A percentile compares a stretch with the other conserved stretches of the same genome.
phyloP scores from a whole-genome alignment of 192 early-diverging fungal species.

The Linnemannia exigua region DNA sequence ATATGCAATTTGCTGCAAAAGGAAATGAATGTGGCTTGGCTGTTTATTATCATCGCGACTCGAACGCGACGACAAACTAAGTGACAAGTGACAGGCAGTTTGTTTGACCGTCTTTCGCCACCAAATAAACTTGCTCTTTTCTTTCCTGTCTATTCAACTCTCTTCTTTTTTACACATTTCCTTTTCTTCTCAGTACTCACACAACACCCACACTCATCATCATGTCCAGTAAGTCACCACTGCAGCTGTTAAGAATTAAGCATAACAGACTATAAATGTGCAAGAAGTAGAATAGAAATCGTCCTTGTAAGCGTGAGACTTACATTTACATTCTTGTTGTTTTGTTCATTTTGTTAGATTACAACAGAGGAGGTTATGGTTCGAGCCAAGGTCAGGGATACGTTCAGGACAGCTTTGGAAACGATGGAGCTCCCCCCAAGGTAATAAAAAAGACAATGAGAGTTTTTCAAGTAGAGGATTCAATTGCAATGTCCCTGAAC shows the following conservation, averaged over 20 bases:
- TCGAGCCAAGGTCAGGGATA: conserved; percentile 33
- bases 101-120: conserved; percentile 6
- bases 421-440: conserved; percentile 23
- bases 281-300: not conserved
- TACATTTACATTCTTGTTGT: not conserved
- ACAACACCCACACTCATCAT: not conserved
- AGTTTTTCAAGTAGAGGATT: no score
- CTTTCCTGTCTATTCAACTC: not conserved
- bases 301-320: not conserved
- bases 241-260: no score
- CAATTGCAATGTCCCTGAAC: not conserved
- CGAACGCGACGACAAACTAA: not conserved
- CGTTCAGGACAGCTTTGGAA: conserved; percentile 40
- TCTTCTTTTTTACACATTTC: not conserved
- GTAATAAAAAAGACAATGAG: not conserved
- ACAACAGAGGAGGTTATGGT: conserved; percentile 20
- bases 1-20: not conserved
- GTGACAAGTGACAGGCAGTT: no score
- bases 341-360: not conserved
- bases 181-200: not conserved
- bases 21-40: conserved; percentile 7
- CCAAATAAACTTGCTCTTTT: not conserved
- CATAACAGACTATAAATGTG: no score
- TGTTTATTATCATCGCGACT: not conserved
- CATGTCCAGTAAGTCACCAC: conserved; percentile 34